A percentile compares a stretch with the other conserved stretches of the same genome.
Evolutionary conservation across 2,329 filamentous ascomycete species (phyloP).

Genomic region (Orbilia brochopaga): DNA sequence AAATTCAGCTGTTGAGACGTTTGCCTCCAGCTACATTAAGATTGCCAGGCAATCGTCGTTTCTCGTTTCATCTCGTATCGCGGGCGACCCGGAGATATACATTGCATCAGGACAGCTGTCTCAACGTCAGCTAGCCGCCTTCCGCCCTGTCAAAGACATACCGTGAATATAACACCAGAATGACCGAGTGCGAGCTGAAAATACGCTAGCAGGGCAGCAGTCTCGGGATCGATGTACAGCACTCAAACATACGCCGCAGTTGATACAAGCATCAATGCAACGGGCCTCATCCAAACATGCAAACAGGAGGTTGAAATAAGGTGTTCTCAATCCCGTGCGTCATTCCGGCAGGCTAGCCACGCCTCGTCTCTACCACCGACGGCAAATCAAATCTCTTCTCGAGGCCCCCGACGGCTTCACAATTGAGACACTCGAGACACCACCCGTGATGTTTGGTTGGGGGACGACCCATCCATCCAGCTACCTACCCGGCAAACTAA

Average conservation of each 20-base stretch:
- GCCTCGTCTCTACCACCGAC: conserved; percentile 7
- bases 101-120: background rate
- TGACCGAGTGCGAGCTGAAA: too few species aligned
- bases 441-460: background rate
- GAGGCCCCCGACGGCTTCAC: conserved; percentile 11
- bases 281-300: too few species aligned
- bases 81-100: too few species aligned
- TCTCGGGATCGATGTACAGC: too few species aligned
- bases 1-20: background rate
- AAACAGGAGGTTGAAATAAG: conserved; percentile 50
- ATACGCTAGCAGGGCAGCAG: background rate
- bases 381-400: conserved; percentile 42
- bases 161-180: too few species aligned
- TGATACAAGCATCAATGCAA: too few species aligned
- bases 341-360: conserved; percentile 18
- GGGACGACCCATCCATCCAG: background rate
- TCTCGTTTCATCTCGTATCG: background rate
- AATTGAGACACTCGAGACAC: background rate
- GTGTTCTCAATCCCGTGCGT: conserved; percentile 41
- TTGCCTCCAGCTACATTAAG: background rate
- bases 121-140: conserved; percentile 3
- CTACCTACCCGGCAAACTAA: too few species aligned
- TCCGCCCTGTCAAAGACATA: background rate
- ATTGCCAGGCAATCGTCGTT: background rate
- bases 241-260: too few species aligned